A percentile compares a stretch with the other conserved stretches of the same genome.
Conservation (phyloP, 1,284 basidiomycete species). For the Boletus mariae region DNA sequence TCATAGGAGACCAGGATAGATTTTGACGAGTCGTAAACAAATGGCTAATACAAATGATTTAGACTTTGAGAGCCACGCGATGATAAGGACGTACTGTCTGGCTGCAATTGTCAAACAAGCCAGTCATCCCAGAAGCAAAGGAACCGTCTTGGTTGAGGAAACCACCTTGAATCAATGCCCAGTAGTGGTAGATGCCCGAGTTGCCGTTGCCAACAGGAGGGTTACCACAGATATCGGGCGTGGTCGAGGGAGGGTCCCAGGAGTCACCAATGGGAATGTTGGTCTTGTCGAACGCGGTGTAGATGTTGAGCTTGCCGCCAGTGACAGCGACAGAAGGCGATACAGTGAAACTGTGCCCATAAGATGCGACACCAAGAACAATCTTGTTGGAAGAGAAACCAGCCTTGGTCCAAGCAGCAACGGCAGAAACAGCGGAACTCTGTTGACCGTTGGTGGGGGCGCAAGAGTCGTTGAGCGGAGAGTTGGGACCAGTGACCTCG, state of each 20-base stretch:
- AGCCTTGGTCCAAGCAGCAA: constrained; percentile 71
- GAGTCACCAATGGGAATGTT: constrained; percentile 50
- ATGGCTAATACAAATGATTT: constrained; percentile 46
- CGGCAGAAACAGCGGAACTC: constrained; percentile 74
- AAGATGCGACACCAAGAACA: constrained; percentile 77
- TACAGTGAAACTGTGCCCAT: constrained; percentile 59
- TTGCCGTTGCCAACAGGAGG: constrained; percentile 33
- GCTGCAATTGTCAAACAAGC: constrained; percentile 59
- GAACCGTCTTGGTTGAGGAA: constrained; percentile 54
- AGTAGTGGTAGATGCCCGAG: constrained; percentile 51
- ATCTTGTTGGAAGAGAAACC: constrained; percentile 79
- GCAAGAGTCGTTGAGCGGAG: constrained; percentile 78
- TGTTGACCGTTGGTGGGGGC: constrained; percentile 54
- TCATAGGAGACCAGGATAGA: constrained; percentile 63
- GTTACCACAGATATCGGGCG: constrained; percentile 54
- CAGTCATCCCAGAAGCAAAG: constrained; percentile 44
- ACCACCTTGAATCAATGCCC: constrained; percentile 52
- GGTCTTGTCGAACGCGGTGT: constrained; percentile 47
- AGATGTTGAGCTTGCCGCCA: constrained; percentile 38
- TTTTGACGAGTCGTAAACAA: constrained; percentile 52
- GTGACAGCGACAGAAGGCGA: constrained; percentile 38
- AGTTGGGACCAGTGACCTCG: constrained; percentile 67
- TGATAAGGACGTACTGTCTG: constrained; percentile 53
- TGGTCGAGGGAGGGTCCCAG: constrained; percentile 46
- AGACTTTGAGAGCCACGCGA: neutral